Conservation (phyloP, 2,329 filamentous ascomycete species). For the Hypoxylon sp. region DNA sequence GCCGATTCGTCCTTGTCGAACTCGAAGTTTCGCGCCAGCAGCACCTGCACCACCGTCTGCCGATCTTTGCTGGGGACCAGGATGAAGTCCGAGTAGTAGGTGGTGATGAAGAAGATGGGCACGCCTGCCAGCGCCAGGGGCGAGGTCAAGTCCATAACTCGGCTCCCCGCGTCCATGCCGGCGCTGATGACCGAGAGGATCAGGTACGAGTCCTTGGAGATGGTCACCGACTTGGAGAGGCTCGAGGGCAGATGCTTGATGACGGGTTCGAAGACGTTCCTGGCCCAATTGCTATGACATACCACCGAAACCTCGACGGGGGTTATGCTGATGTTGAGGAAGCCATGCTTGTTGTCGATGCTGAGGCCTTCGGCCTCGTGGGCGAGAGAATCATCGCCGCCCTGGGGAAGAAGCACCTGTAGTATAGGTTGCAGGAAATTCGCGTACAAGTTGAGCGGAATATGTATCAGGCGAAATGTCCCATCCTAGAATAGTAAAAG, state of each 20-base stretch:
- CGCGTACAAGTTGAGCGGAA: slow-evolving; percentile 80
- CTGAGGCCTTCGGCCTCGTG: slow-evolving; percentile 56
- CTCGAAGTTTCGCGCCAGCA: slow-evolving; percentile 82
- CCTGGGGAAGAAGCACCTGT: slow-evolving; percentile 78
- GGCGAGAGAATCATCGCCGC: slow-evolving; percentile 46
- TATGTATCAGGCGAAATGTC: slow-evolving; percentile 86
- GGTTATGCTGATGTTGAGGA: slow-evolving; percentile 93
- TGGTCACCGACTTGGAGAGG: slow-evolving; percentile 64
- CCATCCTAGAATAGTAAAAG: slow-evolving; percentile 70
- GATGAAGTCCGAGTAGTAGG: slow-evolving; percentile 97
- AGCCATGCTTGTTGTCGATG: slow-evolving; percentile 70
- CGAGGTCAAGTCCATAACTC: slow-evolving; percentile 89
- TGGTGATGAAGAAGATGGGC: slow-evolving; percentile 98
- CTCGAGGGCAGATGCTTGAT: slow-evolving; percentile 68
- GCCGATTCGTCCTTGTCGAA: slow-evolving; percentile 76
- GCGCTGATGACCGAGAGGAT: slow-evolving; percentile 90
- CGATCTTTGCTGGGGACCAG: slow-evolving; percentile 82
- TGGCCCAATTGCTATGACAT: slow-evolving; percentile 78
- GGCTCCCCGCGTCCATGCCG: slow-evolving; percentile 87
- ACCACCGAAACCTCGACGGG: slow-evolving; percentile 92
- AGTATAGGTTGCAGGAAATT: slow-evolving; percentile 86
- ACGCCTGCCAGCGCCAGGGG: slow-evolving; percentile 91
- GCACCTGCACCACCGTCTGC: slow-evolving; percentile 75
- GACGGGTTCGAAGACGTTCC: slow-evolving; percentile 76
- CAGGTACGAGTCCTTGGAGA: slow-evolving; percentile 84